Evolutionary conservation across 371 early-diverging fungal genomes (phyloP), one percentile per base, ranked within the genome.

Genomic region (Mortierella sp.): DNA sequence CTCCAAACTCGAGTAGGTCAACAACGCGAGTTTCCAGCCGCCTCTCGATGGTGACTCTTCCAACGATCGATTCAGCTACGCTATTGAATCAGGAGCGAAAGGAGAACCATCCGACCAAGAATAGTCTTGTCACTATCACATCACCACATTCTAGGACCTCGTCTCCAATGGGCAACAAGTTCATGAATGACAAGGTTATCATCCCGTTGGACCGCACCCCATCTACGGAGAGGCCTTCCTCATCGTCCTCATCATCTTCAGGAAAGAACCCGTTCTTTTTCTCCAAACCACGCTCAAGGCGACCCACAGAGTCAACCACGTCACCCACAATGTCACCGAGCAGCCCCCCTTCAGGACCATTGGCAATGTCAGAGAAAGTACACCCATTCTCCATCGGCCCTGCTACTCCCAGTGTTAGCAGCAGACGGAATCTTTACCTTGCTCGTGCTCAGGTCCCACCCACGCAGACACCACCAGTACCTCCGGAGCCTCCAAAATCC

Each of bases 191-290:
- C 0, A 37, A 57, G 3, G 34, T 61, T 12, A 39, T 76, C 12
- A 76, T 76, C 17, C 77, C 77, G 0, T 16, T 76, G 24, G 70
- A 69, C 37, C 56, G 77, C 7, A 76, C 77, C 8, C 77, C 69
- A 2, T 56, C 77, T 9, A 46, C 24, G 3, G 77, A 76, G 45
- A 64, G 50, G 21, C 69, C 77, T 7, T 34, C 31, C 2, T 60
- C 68, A 1, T 27, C 49, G 2, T 67, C 74, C 8, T 67, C 74
- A 3, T 52, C 67, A 2, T 63, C 67, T 2, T 73, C 74, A 0
- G 74, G 74, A 31, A 73, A 67, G 55, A 73, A 73, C n/a, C 74
- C 74, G 2, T 73, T 50, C 40, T 73, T 73, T 31, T 73, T 46
- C 48, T 60, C 37, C 51, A 73, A 73, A 24, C 63, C 74, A 10